Evolutionary conservation across 2,329 filamentous ascomycete genomes (phyloP), one percentile per base, ranked within the genome.

Genomic region (Tolypocladium endophyticum): DNA sequence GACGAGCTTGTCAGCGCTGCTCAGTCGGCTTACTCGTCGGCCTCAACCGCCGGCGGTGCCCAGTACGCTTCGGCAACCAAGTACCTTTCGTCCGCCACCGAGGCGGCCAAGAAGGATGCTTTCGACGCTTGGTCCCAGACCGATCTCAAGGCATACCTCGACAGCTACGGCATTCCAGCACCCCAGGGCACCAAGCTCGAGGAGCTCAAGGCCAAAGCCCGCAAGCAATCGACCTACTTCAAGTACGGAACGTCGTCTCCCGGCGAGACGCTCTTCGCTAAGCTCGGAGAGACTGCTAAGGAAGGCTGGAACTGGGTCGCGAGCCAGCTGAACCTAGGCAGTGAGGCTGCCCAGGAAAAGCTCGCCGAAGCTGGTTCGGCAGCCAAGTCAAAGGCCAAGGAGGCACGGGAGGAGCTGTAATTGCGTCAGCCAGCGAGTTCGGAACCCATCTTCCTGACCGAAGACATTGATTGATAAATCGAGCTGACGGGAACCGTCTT

Each of bases 71-170:
- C 87, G 3, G 85, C 85, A 12, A 92, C 88, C 11, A 88, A 82
- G 59, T 89, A 89, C 67, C 77, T 92, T 3, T 76, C 86, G 12
- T 76, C 84, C 61, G 84, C 85, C 35, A 90, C 89, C 5, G 81
- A 81, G 60, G 70, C 81, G 12, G 87, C 80, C 55, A 91, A 90
- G 76, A 77, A 84, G 55, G 79, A 74, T 30, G 78, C 82, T 1
- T 93, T 93, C 64, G 85, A 91, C 58, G 83, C 83, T 0, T 93
- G 89, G 89, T 88, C 81, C 59, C 81, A 85, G 67, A 82, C 81
- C 54, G 88, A 93, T 33, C 77, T 94, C 62, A 92, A 93, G 79
- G 77, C 83, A 1, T 93, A 92, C 68, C 82, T 93, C 8, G 89
- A 93, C 70, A 88, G 85, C 62, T 93, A 91, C 64, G 90, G 90